phyloP scores from a whole-genome alignment of 495 filamentous ascomycete species.

The Penicillium psychrofluorescens region DNA sequence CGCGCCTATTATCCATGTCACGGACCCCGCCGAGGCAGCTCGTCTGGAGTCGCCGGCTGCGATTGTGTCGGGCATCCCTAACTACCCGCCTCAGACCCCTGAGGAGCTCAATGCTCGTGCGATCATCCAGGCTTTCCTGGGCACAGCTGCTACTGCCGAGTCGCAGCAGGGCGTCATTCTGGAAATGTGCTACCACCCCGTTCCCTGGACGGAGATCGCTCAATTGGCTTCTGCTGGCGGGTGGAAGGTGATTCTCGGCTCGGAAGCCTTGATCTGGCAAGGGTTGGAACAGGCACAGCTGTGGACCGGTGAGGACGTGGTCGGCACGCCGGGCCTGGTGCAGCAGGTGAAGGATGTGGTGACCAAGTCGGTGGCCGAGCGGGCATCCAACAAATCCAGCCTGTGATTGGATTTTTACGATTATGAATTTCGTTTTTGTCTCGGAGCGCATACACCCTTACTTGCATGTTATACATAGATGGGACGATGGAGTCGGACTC shows the following conservation, averaged over 20 bases:
- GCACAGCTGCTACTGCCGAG: conserved; percentile 11
- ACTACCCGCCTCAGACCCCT: conserved; percentile 55
- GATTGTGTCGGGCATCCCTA: conserved; percentile 61
- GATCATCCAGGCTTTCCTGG: conserved; percentile 50
- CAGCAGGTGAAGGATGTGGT: conserved; percentile 45
- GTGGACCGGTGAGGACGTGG: conserved; percentile 51
- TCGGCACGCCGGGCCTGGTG: conserved; percentile 45
- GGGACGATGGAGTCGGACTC: conserved; percentile 2
- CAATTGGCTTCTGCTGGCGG: conserved; percentile 46
- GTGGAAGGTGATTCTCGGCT: conserved; percentile 64
- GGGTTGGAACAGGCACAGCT: conserved; percentile 62
- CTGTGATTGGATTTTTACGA: conserved; percentile 14
- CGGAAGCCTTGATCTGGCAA: conserved; percentile 69
- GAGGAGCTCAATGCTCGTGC: conserved; percentile 49
- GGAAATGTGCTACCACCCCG: conserved; percentile 77
- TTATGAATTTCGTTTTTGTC: background rate
- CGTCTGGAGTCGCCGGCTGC: conserved; percentile 49
- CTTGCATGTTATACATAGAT: conserved; percentile 18
- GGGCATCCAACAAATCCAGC: conserved; percentile 19
- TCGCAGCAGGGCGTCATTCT: conserved; percentile 56
- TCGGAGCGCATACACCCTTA: background rate
- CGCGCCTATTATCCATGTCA: conserved; percentile 47
- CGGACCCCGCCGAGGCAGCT: conserved; percentile 47
- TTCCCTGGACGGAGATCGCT: conserved; percentile 57
- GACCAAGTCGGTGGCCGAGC: conserved; percentile 29